A percentile compares a stretch with the other conserved stretches of the same genome.
Evolutionary conservation across 2,329 filamentous ascomycete genomes (phyloP).

Genomic region (Botryosphaeria dothidea): DNA sequence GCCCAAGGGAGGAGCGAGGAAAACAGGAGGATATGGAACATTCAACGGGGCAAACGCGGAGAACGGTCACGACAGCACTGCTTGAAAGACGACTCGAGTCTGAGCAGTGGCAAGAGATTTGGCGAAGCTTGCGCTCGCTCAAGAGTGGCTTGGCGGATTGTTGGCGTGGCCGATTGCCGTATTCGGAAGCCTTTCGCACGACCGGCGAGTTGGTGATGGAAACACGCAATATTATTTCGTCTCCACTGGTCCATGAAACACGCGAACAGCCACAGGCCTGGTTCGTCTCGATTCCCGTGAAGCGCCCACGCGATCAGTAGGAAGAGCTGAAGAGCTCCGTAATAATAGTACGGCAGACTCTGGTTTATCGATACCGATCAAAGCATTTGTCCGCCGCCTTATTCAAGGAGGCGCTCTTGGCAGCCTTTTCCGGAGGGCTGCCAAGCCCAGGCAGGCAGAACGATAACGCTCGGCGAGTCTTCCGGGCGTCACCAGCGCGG

Average conservation of each 20-base stretch:
- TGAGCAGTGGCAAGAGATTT: background rate
- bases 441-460: background rate
- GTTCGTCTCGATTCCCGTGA: no score
- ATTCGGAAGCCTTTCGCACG: background rate
- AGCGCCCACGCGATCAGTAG: background rate
- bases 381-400: slow-evolving; percentile 13
- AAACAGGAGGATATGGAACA: background rate
- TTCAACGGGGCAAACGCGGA: background rate
- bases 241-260: background rate
- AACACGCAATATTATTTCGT: background rate
- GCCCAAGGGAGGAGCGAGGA: slow-evolving; percentile 25
- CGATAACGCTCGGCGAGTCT: background rate
- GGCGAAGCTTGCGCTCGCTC: background rate
- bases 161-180: background rate
- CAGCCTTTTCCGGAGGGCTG: background rate
- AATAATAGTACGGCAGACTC: background rate
- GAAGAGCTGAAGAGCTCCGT: background rate
- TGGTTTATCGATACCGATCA: background rate
- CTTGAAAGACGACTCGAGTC: background rate
- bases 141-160: background rate
- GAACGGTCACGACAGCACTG: background rate
- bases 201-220: background rate
- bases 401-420: slow-evolving; percentile 8
- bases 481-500: slow-evolving; percentile 11
- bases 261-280: no score